phyloP scores from a whole-genome alignment of 202 grass and related monocot genomes.

The Carex arenaria region DNA sequence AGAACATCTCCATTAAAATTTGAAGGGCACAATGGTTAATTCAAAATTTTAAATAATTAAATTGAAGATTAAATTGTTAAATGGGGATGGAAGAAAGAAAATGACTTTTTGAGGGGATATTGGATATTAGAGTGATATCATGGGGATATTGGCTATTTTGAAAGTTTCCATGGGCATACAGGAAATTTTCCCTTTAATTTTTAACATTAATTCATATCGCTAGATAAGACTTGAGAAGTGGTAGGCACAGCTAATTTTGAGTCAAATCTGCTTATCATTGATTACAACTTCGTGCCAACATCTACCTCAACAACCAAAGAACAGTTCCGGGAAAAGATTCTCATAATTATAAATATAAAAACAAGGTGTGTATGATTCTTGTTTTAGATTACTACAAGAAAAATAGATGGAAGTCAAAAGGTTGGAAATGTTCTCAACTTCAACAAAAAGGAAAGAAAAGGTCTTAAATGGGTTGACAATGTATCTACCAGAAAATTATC shows the following conservation, averaged over 20 bases:
- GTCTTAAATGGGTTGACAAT: background rate
- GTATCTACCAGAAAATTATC: background rate
- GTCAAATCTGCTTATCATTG: background rate
- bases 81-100: no score
- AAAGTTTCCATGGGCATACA: no score
- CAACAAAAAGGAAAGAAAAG: background rate
- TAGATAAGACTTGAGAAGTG: background rate
- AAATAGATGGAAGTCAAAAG: background rate
- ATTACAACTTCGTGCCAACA: background rate
- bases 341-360: background rate
- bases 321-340: background rate
- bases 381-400: background rate
- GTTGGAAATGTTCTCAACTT: background rate
- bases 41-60: no score
- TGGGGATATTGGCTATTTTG: no score
- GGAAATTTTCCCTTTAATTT: no score
- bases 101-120: no score
- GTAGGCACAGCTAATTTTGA: constrained; percentile 15
- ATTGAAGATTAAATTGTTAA: no score
- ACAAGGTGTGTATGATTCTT: background rate
- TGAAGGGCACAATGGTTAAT: no score
- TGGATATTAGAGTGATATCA: no score
- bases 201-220: background rate
- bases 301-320: background rate
- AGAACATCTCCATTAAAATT: no score